Conservation (phyloP, 768 basidiomycete genomes). For the Mycena galericulata region DNA sequence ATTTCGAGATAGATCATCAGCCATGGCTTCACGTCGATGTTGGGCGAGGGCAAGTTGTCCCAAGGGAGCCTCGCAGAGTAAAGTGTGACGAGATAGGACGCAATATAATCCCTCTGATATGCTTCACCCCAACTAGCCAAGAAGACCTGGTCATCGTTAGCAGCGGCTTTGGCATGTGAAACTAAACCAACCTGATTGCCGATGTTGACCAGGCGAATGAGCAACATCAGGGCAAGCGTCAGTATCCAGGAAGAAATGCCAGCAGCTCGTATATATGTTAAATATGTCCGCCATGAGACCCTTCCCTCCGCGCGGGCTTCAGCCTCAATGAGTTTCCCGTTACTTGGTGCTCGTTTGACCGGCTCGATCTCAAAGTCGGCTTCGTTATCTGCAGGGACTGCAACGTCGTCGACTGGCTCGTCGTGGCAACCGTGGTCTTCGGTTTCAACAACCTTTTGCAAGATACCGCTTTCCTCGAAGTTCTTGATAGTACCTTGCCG, state of each 20-base stretch:
- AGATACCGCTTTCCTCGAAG: constrained; percentile 55
- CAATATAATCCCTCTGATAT: constrained; percentile 54
- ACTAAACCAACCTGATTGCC: constrained; percentile 61
- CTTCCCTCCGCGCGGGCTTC: constrained; percentile 77
- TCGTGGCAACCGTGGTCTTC: constrained; percentile 57
- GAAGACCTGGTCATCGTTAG: constrained; percentile 60
- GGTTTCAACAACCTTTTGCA: constrained; percentile 58
- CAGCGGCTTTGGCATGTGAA: not conserved
- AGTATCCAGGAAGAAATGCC: constrained; percentile 67
- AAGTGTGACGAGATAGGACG: constrained; percentile 30
- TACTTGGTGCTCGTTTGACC: constrained; percentile 19
- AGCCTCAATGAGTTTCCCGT: constrained; percentile 70
- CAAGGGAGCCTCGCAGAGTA: constrained; percentile 51
- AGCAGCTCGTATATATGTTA: constrained; percentile 72
- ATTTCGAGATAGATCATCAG: constrained; percentile 72
- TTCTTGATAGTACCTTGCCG: constrained; percentile 65
- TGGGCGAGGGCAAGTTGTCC: constrained; percentile 67
- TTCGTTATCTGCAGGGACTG: constrained; percentile 45
- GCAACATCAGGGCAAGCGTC: constrained; percentile 62
- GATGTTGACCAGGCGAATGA: constrained; percentile 68
- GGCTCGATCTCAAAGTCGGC: constrained; percentile 41
- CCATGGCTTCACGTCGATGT: constrained; percentile 73
- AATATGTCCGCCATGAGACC: constrained; percentile 69
- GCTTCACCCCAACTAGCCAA: constrained; percentile 79
- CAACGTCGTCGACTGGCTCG: constrained; percentile 31